A percentile compares a stretch with the other conserved stretches of the same genome.
Conservation (phyloP, 164 flowering plant genomes). For the Cinnamomum micranthum region DNA sequence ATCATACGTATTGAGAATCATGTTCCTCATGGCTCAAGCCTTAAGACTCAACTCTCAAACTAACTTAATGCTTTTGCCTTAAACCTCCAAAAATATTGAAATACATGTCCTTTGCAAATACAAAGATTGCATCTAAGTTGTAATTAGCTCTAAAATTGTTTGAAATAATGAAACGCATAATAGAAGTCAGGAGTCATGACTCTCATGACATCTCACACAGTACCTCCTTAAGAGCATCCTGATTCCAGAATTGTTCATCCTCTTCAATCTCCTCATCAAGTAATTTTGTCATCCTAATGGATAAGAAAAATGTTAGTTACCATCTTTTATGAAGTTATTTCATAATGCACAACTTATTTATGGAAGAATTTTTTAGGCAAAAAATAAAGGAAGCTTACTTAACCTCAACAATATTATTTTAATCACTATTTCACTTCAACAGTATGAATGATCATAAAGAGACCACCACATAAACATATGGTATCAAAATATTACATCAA, state of each 20-base stretch:
- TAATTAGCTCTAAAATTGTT: no score
- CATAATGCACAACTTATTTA: not conserved
- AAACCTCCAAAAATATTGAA: no score
- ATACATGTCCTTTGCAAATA: no score
- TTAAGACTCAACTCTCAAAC: no score
- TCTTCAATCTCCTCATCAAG: constrained; percentile 86
- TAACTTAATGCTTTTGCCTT: no score
- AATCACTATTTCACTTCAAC: not conserved
- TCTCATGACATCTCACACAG: not conserved
- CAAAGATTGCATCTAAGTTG: no score
- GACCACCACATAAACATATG: not conserved
- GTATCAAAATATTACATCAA: not conserved
- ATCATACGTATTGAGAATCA: no score
- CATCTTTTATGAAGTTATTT: not conserved
- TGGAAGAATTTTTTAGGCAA: not conserved
- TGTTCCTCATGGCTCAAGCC: no score
- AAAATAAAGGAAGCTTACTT: not conserved
- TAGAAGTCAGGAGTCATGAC: not conserved
- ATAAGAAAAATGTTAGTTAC: not conserved
- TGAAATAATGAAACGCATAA: no score
- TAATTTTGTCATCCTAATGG: constrained; percentile 75
- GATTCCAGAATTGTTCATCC: constrained; percentile 94
- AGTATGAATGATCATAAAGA: not conserved
- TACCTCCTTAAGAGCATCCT: constrained; percentile 95
- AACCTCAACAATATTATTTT: not conserved